Base-by-base conservation (phyloP, 495 filamentous ascomycete species). In the Aspergillus affinis region DNA sequence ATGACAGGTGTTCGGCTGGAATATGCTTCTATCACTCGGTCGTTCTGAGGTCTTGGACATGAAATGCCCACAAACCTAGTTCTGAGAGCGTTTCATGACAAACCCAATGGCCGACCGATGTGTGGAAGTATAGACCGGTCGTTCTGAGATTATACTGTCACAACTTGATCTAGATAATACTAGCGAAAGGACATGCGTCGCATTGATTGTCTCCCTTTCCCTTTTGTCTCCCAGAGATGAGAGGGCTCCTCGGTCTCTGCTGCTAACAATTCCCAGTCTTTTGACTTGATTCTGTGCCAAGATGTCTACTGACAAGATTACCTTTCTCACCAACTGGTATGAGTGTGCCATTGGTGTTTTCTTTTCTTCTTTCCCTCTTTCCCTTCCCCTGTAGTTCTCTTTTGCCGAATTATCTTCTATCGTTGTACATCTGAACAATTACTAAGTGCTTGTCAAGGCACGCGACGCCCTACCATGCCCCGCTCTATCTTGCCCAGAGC, bases 81-180 rank as follows among this genome's bases (percentile, higher is more conserved):
- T 12, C 30, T 12, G 30, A 12, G 7, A 32, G 6, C 10, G 30
- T 12, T 32, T 32, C 30, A 32, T 32, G 30, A 1, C 30, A 7
- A 32, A 4, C 30, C 1, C 30, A 32, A 32, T 32, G 30, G 6
- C 30, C 10, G 30, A 41, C 13, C 36, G 13, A 41, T 15, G 6
- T 41, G 36, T 41, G 36, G 46, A 55, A 55, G 48, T 55, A 59
- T 53, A 21, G 41, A 47, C 56, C 59, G 61, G 65, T 73, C 69
- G 81, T 81, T 83, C 83, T 86, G 83, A 86, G 83, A 86, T 79
- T 82, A 86, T 81, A 86, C 83, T 84, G 83, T 84, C 76, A 76
- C 73, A 88, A 89, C 86, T 88, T 89, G 86, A 89, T 88, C 86
- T 87, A 85, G 86, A 88, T 86, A 88, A 89, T 89, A 82, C 86